Conservation (phyloP, 2,329 filamentous ascomycete genomes). For the Alternaria postmessia region DNA sequence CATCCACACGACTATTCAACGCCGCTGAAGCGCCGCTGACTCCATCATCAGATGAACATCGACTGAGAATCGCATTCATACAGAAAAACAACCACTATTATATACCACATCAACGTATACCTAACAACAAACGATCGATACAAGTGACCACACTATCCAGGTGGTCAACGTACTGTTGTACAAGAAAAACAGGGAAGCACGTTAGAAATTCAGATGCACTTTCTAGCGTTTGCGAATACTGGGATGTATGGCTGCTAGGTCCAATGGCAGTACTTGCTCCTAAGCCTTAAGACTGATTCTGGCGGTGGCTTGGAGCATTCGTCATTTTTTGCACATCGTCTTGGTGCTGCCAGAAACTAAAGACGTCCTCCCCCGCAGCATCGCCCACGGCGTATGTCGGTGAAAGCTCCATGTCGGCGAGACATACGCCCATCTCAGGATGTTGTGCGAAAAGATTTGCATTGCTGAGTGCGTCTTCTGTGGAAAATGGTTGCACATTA, state of each 20-base stretch:
- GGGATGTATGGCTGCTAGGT: not conserved
- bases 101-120: not conserved
- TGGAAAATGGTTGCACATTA: not conserved
- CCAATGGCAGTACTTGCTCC: not conserved
- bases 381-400: not conserved
- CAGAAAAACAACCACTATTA: not conserved
- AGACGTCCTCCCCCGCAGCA: not conserved
- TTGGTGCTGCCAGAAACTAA: constrained; percentile 7
- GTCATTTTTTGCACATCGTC: not conserved
- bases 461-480: not conserved
- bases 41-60: not conserved
- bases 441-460: constrained; percentile 10
- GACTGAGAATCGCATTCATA: not conserved
- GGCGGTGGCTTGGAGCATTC: not conserved
- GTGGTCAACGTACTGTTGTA: not conserved
- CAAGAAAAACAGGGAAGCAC: not conserved
- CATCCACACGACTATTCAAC: not conserved
- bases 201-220: not conserved
- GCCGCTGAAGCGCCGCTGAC: not conserved
- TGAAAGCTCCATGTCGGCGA: constrained; percentile 12
- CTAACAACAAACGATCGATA: not conserved
- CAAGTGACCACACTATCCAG: constrained; percentile 3
- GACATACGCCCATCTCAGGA: constrained; percentile 7
- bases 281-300: not conserved
- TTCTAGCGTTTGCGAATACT: not conserved